Conservation (phyloP, 805 yeast genomes). For the Pichia rugopelliculosa region DNA sequence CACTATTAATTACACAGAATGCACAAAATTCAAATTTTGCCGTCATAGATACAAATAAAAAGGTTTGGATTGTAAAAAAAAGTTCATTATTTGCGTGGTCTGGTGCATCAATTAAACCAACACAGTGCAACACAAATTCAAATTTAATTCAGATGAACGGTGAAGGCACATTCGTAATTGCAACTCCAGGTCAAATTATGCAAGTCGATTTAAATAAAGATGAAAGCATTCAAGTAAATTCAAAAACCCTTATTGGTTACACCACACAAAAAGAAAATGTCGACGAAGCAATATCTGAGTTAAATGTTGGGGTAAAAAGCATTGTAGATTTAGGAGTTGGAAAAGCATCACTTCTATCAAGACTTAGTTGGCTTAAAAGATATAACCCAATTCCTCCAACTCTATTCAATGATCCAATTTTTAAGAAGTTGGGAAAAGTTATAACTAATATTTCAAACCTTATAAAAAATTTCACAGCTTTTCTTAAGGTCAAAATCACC, state of each 20-base stretch:
- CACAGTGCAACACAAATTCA: neutral
- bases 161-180: constrained; percentile 34
- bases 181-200: constrained; percentile 34
- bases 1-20: constrained; percentile 31
- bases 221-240: constrained; percentile 34
- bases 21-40: constrained; percentile 30
- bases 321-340: constrained; percentile 23
- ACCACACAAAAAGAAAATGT: constrained; percentile 8
- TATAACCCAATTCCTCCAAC: neutral
- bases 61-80: constrained; percentile 33
- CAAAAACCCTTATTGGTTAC: constrained; percentile 35
- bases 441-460: neutral
- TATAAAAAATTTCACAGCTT: neutral
- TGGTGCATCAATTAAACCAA: constrained; percentile 21
- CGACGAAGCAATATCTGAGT: constrained; percentile 4
- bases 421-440: neutral
- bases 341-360: constrained; percentile 8
- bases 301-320: constrained; percentile 12
- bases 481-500: neutral
- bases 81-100: constrained; percentile 40
- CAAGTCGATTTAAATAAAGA: constrained; percentile 28
- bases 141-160: constrained; percentile 24
- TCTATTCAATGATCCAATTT: constrained; percentile 1
- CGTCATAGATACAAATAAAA: constrained; percentile 19
- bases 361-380: constrained; percentile 2